phyloP scores from a whole-genome alignment of 495 filamentous ascomycete genomes.

The Cercophora newfieldiana region DNA sequence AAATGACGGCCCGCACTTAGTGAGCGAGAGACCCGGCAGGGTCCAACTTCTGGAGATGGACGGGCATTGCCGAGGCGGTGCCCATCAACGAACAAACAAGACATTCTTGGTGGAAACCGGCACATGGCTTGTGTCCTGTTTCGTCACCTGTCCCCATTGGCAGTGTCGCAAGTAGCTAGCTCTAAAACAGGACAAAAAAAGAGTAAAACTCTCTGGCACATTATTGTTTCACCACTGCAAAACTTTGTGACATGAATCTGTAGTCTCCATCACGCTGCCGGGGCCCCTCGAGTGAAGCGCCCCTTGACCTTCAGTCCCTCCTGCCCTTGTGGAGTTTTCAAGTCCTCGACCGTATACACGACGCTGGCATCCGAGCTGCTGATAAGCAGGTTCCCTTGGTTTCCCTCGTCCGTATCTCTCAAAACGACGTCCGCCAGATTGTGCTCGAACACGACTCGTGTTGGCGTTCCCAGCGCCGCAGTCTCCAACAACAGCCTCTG shows the following conservation, averaged over 20 bases:
- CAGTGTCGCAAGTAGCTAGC: not conserved
- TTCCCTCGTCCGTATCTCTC: constrained; percentile 18
- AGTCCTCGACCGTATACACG: not conserved
- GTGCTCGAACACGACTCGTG: constrained; percentile 29
- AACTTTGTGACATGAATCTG: not conserved
- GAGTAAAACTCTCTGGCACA: not conserved
- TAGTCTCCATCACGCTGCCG: not conserved
- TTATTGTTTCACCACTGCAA: not conserved
- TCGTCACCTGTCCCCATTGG: not conserved
- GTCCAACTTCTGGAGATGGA: not conserved
- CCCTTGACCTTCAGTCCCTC: not conserved
- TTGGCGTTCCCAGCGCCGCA: constrained; percentile 14
- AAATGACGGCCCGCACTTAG: not conserved
- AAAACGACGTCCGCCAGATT: constrained; percentile 17
- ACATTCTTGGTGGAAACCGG: not conserved
- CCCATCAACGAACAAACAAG: not conserved
- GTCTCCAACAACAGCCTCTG: not conserved
- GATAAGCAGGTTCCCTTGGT: constrained; percentile 7
- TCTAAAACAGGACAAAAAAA: not conserved
- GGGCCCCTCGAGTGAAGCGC: not conserved
- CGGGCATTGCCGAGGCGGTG: not conserved
- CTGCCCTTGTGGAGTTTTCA: not conserved
- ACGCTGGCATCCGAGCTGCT: not conserved
- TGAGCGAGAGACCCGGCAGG: not conserved
- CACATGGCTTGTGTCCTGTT: not conserved